Evolutionary conservation across 805 yeast genomes (phyloP), one percentile per base, ranked within the genome.

Genomic region (Saccharomycopsis babjevae): DNA sequence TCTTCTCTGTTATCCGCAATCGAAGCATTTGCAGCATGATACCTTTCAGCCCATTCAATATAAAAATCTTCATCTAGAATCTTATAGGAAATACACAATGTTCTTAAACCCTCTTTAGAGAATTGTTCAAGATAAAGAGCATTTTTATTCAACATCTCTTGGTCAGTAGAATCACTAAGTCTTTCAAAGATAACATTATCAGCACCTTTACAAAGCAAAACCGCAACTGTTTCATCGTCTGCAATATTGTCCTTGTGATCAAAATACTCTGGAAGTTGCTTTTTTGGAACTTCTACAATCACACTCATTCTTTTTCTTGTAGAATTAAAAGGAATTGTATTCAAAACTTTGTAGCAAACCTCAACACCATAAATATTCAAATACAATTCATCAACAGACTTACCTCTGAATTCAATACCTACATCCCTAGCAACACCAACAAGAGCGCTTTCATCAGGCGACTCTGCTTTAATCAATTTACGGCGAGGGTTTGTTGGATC

Each of bases 361-460:
- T 73, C 71, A 50, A 73, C 66, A 2, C 88, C 88, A 59, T 79
- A 79, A 50, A 73, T 71, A 58, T 74, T 71, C 5, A 77, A 57
- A 1, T 77, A 69, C 43, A 84, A 73, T 2, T 78, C 74, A 46
- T 76, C 77, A 68, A 86, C 77, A 22, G 77, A 76, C 54, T 83
- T 76, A 52, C 80, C 86, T 25, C 78, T 71, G 68, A 86, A 81
- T 0, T 81, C 84, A 66, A 84, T 78, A 10, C 96, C 96, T 36
- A 87, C 66, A 69, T 86, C 93, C 58, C 88, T 75, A 1, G 93
- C 93, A 55, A 81, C 85, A 1, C 86, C 76, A n/a, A 88, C 93
- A 59, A 88, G 76, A 0, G 94, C 92, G 50, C 86, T 83, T 70
- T 88, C 96, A 73, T 88, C 96, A 0, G 96, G 96, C 8, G 91